phyloP scores from a whole-genome alignment of 2,329 filamentous ascomycete species.

The Graphilbum sp. region DNA sequence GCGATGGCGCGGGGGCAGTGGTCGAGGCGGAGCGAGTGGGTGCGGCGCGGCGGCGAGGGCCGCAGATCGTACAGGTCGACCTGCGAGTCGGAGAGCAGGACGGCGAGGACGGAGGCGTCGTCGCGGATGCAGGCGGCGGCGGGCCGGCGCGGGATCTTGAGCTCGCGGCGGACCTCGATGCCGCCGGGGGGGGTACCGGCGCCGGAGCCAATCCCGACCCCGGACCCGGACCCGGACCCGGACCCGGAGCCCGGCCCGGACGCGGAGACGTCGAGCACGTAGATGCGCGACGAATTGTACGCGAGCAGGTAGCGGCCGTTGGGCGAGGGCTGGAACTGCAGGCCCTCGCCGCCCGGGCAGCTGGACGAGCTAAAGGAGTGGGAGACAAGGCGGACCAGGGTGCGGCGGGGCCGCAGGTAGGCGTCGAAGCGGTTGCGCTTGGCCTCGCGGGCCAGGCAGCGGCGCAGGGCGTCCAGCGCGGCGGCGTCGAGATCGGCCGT shows the following conservation, averaged over 20 bases:
- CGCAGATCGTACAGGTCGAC: conserved; percentile 71
- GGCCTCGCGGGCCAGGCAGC: conserved; percentile 50
- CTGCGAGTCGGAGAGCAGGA: conserved; percentile 67
- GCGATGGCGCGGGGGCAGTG: conserved; percentile 64
- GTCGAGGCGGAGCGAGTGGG: conserved; percentile 62
- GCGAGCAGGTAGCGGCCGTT: conserved; percentile 59
- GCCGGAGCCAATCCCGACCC: too few species aligned
- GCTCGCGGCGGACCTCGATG: conserved; percentile 47
- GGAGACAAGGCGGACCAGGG: conserved; percentile 64
- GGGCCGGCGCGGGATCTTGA: conserved; percentile 64
- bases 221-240: too few species aligned
- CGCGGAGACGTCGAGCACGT: conserved; percentile 65
- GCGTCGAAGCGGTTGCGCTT: conserved; percentile 66
- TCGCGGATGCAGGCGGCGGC: conserved; percentile 65
- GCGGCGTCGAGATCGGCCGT: conserved; percentile 24
- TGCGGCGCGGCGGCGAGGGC: conserved; percentile 46
- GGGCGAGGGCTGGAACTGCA: conserved; percentile 69
- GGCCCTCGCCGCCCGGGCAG: conserved; percentile 67
- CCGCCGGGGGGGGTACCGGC: conserved; percentile 30
- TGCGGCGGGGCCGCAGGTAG: conserved; percentile 53
- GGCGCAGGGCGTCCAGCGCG: conserved; percentile 40
- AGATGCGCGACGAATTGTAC: conserved; percentile 73
- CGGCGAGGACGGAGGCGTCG: conserved; percentile 58
- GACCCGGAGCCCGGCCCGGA: too few species aligned
- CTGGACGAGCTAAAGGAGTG: conserved; percentile 73